Conservation (phyloP, 192 early-diverging fungal species). For the Glomus cerebriforme region DNA sequence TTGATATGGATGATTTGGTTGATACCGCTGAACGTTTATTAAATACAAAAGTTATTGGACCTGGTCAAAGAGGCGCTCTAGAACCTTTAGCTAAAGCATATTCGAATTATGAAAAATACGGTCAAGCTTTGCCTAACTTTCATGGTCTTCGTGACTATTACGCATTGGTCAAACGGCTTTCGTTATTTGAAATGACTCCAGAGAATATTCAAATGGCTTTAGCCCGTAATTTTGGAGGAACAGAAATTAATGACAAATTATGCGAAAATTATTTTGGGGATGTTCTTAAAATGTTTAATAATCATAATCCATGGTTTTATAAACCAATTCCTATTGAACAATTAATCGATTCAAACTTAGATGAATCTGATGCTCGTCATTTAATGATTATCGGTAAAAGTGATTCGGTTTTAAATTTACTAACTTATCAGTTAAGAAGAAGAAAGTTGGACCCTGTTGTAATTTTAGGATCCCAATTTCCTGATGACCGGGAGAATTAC, state of each 20-base stretch:
- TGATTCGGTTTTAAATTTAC: slow-evolving; percentile 14
- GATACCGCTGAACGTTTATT: slow-evolving; percentile 8
- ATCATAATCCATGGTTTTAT: background rate
- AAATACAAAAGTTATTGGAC: background rate
- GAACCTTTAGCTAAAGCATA: slow-evolving; percentile 4
- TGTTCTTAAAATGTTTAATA: background rate
- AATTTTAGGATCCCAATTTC: slow-evolving; percentile 30
- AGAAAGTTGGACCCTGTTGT: slow-evolving; percentile 14
- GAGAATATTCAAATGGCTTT: slow-evolving; percentile 4
- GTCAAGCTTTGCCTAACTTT: slow-evolving; percentile 19
- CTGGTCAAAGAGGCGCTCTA: too few species aligned
- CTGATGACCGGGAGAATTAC: slow-evolving; percentile 10
- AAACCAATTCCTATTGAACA: slow-evolving; percentile 8
- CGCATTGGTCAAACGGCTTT: background rate
- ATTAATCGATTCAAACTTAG: slow-evolving; percentile 20
- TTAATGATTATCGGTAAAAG: slow-evolving; percentile 32
- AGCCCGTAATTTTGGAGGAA: slow-evolving; percentile 32
- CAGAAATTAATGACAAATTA: background rate
- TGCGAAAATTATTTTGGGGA: slow-evolving; percentile 2
- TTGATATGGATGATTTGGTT: background rate
- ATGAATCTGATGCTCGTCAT: slow-evolving; percentile 13
- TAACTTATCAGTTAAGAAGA: slow-evolving; percentile 1
- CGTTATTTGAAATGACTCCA: background rate
- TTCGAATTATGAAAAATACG: background rate
- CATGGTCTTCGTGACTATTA: slow-evolving; percentile 22